Evolutionary conservation across 140 eudicot genomes (phyloP), one percentile per base, ranked within the genome.

Genomic region (Erigeron philadelphicus): DNA sequence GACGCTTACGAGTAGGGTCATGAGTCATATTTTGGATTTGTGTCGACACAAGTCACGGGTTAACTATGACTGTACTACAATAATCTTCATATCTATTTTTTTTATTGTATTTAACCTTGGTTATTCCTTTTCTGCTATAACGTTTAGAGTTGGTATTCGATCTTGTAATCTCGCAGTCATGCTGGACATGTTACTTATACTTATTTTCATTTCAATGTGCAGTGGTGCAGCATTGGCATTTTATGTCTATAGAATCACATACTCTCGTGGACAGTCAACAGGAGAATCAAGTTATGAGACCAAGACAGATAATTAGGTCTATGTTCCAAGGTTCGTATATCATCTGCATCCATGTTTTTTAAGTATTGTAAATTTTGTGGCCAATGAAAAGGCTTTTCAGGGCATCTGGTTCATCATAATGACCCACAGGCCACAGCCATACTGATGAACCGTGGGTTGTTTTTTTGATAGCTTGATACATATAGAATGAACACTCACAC

Each of bases 151-250:
- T 10, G 1, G 18, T 56, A 61, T 68, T 15, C 41, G 15, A 52
- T 11, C 70, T 42, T 64, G 42, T 17, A 41, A 31, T 6, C 55
- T 56, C 7, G 23, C 9, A 18, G 49, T 46, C 42, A 11, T 47
- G 44, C 63, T 13, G 60, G 55, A 61, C 9, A 16, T 49, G 57
- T 55, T 25, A 12, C 35, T 57, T 54, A 52, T 41, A 1, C 21
- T 1, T 66, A 25, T 50, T 45, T 68, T 61, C 10, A 11, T 68
- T 17, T 41, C 18, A 15, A 49, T 31, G 5, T 70, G 66, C 80
- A 79, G 83, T 69, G 83, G 83, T 59, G 79, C 74, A 10, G 83
- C 76, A 4, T 15, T 75, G 45, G 80, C 80, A 64, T 79, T 79
- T 53, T 79, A 79, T 25, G 58, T 50, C 46, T 79, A 75, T 69